A percentile compares a stretch with the other conserved stretches of the same genome.
Conservation (phyloP, 352 stramenopile genomes). For the Globisporangium rhizosaccharum region DNA sequence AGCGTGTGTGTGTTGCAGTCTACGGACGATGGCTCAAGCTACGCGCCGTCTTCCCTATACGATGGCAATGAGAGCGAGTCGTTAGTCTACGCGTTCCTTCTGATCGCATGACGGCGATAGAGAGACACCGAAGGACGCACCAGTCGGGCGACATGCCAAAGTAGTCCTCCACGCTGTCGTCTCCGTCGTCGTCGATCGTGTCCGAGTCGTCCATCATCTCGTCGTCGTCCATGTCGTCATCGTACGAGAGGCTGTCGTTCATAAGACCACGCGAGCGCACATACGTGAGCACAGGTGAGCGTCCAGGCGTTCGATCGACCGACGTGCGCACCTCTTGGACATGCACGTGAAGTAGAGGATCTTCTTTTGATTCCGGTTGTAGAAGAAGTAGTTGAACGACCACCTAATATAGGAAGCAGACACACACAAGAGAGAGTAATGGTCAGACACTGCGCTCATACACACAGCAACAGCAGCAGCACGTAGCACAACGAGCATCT, state of each 20-base stretch:
- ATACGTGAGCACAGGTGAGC: not conserved
- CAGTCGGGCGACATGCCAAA: conserved; percentile 85
- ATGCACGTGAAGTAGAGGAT: conserved; percentile 93
- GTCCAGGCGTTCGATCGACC: not conserved
- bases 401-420: conserved; percentile 32
- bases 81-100: too few species aligned
- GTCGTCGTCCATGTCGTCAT: conserved; percentile 63
- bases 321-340: conserved; percentile 51
- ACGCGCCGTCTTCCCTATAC: conserved; percentile 54
- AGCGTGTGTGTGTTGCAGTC: too few species aligned
- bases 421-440: not conserved
- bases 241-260: conserved; percentile 38
- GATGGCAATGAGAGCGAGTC: not conserved
- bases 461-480: too few species aligned
- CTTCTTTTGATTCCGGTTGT: conserved; percentile 91
- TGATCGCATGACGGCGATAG: not conserved
- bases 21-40: conserved; percentile 9
- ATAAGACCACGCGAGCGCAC: conserved; percentile 8
- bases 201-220: conserved; percentile 73
- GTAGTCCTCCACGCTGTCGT: conserved; percentile 80
- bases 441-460: not conserved
- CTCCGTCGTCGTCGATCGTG: conserved; percentile 64
- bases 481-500: not conserved
- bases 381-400: conserved; percentile 96
- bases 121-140: conserved; percentile 24